A percentile compares a stretch with the other conserved stretches of the same genome.
phyloP scores from a whole-genome alignment of 2,329 filamentous ascomycete genomes.

The Alternaria arbusti region DNA sequence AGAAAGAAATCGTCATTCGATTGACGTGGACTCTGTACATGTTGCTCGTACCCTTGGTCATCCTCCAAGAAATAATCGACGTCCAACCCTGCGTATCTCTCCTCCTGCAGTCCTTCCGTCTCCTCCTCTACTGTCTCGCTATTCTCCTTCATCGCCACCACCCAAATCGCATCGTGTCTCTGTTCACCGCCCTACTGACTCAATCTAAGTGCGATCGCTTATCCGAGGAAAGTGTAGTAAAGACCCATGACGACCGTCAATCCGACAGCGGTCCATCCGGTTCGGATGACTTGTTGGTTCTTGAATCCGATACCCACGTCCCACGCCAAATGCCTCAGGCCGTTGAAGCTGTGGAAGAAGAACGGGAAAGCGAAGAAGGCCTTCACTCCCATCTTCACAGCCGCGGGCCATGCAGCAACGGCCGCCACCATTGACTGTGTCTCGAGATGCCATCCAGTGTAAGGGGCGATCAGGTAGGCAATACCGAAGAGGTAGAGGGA shows the following conservation, averaged over 20 bases:
- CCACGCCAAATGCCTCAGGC: conserved; percentile 75
- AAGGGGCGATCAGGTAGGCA: conserved; percentile 80
- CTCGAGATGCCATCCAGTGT: conserved; percentile 74
- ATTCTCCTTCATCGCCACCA: neutral
- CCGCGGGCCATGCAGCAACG: conserved; percentile 67
- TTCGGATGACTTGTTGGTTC: conserved; percentile 69
- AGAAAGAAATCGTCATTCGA: conserved; percentile 3
- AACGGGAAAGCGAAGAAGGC: conserved; percentile 67
- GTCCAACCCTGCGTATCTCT: neutral
- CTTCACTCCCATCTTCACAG: conserved; percentile 67
- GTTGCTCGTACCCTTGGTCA: neutral
- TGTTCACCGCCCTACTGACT: neutral
- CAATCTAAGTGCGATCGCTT: neutral
- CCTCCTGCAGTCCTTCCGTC: neutral
- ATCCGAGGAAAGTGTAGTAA: conserved; percentile 39
- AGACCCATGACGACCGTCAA: conserved; percentile 54
- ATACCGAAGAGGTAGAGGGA: conserved; percentile 79
- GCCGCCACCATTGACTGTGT: conserved; percentile 67
- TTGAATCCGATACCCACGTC: conserved; percentile 68
- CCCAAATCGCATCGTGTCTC: neutral
- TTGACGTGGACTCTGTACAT: conserved; percentile 2
- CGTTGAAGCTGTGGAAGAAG: conserved; percentile 72
- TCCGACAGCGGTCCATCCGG: conserved; percentile 69
- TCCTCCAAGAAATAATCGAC: neutral
- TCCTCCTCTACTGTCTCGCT: neutral